A percentile compares a stretch with the other conserved stretches of the same genome.
These are phyloP conservation scores for Podospora comata DNA, from an alignment of 495 filamentous ascomycete species.

Conservation along the genomic window DNA sequence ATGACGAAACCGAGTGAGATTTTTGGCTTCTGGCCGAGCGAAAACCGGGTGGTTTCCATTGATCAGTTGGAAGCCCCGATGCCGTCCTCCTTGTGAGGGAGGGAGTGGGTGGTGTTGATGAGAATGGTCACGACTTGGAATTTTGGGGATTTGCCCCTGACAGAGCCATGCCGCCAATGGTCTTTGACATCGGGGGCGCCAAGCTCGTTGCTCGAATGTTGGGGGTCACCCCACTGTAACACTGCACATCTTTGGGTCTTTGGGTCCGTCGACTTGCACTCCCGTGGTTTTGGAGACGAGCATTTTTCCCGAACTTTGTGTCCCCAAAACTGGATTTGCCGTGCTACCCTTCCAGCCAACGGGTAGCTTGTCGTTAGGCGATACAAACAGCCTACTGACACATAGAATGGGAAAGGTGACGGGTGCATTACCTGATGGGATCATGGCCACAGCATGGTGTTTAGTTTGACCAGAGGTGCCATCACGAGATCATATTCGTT, in stretches of 20 bases:
- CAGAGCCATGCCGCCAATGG: background rate
- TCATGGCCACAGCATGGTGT: background rate
- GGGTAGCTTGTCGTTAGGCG: background rate
- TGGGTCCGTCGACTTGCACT: background rate
- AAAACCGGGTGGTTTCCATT: background rate
- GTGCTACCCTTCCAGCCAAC: background rate
- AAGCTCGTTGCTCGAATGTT: background rate
- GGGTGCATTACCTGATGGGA: background rate
- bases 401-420: background rate
- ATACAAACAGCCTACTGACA: slow-evolving; percentile 9
- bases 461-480: background rate
- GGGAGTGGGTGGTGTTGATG: background rate
- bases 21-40: background rate
- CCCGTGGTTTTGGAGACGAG: background rate
- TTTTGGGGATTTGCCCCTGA: background rate
- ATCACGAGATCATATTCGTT: background rate
- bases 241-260: background rate
- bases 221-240: background rate
- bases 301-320: slow-evolving; percentile 3
- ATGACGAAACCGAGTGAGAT: slow-evolving; percentile 2
- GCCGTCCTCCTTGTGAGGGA: background rate
- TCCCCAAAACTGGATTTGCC: background rate
- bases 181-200: background rate
- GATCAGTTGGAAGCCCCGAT: background rate
- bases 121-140: background rate